These are phyloP conservation scores for Brassica incana DNA, from an alignment of 345 rosid species.

Conservation along the genomic window DNA sequence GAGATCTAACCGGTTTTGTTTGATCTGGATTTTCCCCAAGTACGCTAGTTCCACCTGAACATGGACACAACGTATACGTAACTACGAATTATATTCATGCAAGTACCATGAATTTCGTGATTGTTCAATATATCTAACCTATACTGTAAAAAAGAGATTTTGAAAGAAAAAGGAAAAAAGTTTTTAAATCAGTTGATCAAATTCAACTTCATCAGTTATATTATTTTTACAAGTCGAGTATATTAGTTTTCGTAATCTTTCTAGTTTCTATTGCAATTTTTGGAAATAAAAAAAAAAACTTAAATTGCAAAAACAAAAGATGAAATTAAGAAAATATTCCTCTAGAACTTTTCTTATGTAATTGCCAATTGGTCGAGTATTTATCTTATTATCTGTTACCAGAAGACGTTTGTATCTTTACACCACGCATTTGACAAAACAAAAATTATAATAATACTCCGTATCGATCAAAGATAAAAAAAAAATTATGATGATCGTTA, in stretches of 20 bases:
- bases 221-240: too few species aligned
- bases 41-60: constrained; percentile 26
- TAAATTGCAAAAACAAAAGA: too few species aligned
- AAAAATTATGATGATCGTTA: background rate
- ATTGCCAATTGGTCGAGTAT: too few species aligned
- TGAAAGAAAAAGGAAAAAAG: background rate
- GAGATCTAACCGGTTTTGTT: constrained; percentile 8
- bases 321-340: too few species aligned
- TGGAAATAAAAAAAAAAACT: background rate
- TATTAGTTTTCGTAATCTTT: background rate
- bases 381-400: too few species aligned
- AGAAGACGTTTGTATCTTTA: background rate
- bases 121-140: background rate
- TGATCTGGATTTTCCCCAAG: background rate
- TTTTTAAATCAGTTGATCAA: background rate
- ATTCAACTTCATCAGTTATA: background rate
- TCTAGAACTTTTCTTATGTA: too few species aligned
- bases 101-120: background rate
- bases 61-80: background rate
- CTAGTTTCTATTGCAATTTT: background rate
- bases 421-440: background rate
- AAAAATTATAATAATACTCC: background rate
- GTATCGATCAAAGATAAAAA: too few species aligned
- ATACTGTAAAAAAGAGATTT: background rate
- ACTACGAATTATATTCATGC: background rate